Base-by-base conservation (phyloP, 2,329 filamentous ascomycete species). In the Fusarium globosum region DNA sequence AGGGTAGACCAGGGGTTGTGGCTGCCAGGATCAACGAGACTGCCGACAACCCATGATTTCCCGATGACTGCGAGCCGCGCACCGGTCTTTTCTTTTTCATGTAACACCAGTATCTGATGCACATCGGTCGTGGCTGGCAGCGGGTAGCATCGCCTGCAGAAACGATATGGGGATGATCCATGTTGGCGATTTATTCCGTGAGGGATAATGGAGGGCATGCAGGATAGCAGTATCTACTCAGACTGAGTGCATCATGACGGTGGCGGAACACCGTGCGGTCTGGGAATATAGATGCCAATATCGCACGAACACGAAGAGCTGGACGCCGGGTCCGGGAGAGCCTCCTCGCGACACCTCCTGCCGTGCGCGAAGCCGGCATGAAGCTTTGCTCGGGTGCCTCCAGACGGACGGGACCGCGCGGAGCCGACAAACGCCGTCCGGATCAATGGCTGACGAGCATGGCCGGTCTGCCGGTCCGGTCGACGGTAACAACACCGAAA, bases 381-480 rank as follows among this genome's bases (percentile, higher is more conserved):
- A 46, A 59, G 62, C 64, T 64, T 41, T 61, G 57, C 65, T 75
- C 62, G 62, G 63, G 62, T 73, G 59, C 65, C 69, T 49, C 69
- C 69, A 72, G 66, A 59, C 68, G 69, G 71, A 73, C 71, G 74
- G 65, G 63, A 67, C 74, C 66, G 65, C 65, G 65, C 69, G 63
- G 58, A 48, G 61, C 53, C 59, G 62, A 68, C 72, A 69, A 70
- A 71, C 60, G 49, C 57, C 61, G 69, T 57, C 69, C 69, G 69
- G 69, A 46, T 66, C 74, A 77, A 75, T 66, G 70, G 64, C 67
- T 62, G 59, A 59, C 28, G 52, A 57, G 43, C 51, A 38, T 72
- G 58, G 58, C 73, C 76, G 72, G 75, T 60, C 75, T 74, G 56
- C 75, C 76, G 74, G 76, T 61, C 76, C 76, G 72, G 70, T 65